phyloP scores from a whole-genome alignment of 148 eudicot genomes.

The Spergularia bocconei region DNA sequence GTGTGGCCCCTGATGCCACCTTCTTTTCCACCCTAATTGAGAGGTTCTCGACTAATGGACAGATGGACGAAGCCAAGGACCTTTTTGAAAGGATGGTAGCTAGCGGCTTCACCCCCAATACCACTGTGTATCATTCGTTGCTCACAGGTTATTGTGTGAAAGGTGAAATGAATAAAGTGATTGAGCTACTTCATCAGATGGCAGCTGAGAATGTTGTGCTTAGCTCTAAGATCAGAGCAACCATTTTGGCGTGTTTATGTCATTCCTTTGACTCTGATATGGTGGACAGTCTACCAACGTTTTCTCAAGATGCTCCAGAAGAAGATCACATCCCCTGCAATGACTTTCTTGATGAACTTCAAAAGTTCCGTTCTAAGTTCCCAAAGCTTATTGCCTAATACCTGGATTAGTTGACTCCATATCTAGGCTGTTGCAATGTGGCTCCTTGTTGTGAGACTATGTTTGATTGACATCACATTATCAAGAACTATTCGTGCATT shows the following conservation, averaged over 20 bases:
- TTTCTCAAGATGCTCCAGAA: slow-evolving; percentile 44
- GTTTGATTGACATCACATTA: slow-evolving; percentile 1
- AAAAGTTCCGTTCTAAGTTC: slow-evolving; percentile 36
- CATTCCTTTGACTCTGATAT: slow-evolving; percentile 36
- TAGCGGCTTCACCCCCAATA: slow-evolving; percentile 41
- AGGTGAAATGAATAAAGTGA: slow-evolving; percentile 57
- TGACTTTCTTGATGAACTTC: slow-evolving; percentile 52
- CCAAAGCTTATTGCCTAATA: slow-evolving; percentile 34
- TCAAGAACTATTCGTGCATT: neutral
- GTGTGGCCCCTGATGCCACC: slow-evolving; percentile 48
- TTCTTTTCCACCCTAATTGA: slow-evolving; percentile 53
- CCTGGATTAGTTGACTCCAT: too few species aligned
- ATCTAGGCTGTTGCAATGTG: neutral
- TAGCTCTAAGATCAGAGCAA: slow-evolving; percentile 44
- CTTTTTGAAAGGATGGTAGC: slow-evolving; percentile 54
- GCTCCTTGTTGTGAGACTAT: neutral
- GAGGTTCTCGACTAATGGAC: slow-evolving; percentile 51
- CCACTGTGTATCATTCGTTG: slow-evolving; percentile 52
- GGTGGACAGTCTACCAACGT: slow-evolving; percentile 53
- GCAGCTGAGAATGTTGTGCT: slow-evolving; percentile 51
- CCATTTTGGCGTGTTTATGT: slow-evolving; percentile 51
- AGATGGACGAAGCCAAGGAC: slow-evolving; percentile 62
- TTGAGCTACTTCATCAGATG: slow-evolving; percentile 64
- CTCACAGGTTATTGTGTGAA: slow-evolving; percentile 46
- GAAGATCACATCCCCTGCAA: slow-evolving; percentile 39